Evolutionary conservation across 2,329 filamentous ascomycete species (phyloP).

Genomic region (Shiraia sp.): DNA sequence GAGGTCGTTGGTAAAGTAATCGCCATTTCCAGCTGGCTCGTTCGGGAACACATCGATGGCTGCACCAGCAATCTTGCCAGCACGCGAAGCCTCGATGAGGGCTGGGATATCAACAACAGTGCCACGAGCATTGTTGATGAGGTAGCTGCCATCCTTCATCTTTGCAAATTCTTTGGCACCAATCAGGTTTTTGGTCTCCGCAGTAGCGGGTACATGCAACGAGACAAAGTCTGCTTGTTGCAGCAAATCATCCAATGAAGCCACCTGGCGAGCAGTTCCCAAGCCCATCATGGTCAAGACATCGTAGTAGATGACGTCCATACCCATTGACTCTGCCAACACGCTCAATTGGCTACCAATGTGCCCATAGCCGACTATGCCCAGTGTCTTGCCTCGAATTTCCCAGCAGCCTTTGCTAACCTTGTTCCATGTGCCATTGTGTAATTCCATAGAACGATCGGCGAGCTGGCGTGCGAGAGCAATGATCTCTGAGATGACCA

Average conservation of each 20-base stretch:
- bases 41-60: constrained; percentile 96
- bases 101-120: constrained; percentile 93
- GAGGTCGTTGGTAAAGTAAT: constrained; percentile 85
- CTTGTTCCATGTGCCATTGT: constrained; percentile 96
- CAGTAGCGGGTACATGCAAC: constrained; percentile 88
- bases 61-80: constrained; percentile 86
- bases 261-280: constrained; percentile 83
- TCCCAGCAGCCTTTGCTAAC: constrained; percentile 97
- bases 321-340: constrained; percentile 94
- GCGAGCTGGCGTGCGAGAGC: constrained; percentile 86
- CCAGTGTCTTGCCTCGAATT: constrained; percentile 94
- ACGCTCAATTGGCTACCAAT: constrained; percentile 96
- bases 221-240: constrained; percentile 87
- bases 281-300: constrained; percentile 92
- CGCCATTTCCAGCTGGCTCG: constrained; percentile 90
- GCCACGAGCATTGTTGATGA: constrained; percentile 95
- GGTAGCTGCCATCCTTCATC: constrained; percentile 92
- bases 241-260: constrained; percentile 75
- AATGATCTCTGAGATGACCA: constrained; percentile 95
- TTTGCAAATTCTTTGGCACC: constrained; percentile 74
- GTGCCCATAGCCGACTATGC: constrained; percentile 95
- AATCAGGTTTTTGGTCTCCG: constrained; percentile 93
- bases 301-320: constrained; percentile 98
- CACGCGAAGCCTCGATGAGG: constrained; percentile 82
- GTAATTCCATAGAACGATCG: constrained; percentile 92